phyloP scores from a whole-genome alignment of 1,284 basidiomycete species.

The Marasmius sp. region DNA sequence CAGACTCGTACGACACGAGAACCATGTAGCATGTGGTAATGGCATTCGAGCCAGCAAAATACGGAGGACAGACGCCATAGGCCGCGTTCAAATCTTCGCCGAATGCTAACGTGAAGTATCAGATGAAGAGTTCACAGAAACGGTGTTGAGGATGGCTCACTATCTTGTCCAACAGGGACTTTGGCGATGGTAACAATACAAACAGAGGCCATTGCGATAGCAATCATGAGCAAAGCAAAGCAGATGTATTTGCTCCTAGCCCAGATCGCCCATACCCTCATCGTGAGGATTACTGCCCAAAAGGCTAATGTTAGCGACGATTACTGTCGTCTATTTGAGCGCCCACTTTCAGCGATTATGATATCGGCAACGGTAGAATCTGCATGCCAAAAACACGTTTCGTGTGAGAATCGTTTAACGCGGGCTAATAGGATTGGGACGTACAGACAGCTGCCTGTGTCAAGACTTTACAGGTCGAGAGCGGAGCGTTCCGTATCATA shows the following conservation, averaged over 20 bases:
- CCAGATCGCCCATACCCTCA: background rate
- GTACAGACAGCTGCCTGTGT: conserved; percentile 1
- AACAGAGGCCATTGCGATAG: background rate
- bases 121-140: background rate
- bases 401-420: background rate
- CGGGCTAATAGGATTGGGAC: background rate
- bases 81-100: background rate
- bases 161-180: background rate
- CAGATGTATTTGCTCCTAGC: background rate
- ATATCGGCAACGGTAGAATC: background rate
- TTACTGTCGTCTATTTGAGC: background rate
- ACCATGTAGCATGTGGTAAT: background rate
- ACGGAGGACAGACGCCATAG: background rate
- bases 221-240: background rate
- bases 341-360: conserved; percentile 1
- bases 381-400: background rate
- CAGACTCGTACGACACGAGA: background rate
- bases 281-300: background rate
- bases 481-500: background rate
- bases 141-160: background rate
- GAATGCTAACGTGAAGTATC: background rate
- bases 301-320: background rate
- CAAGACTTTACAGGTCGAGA: background rate
- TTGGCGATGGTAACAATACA: background rate
- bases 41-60: background rate